Percentiles rank a stretch among this genome's conserved stretches.
phyloP scores from a whole-genome alignment of 805 yeast genomes.

The Yamadazyma takamatsuzukensis region DNA sequence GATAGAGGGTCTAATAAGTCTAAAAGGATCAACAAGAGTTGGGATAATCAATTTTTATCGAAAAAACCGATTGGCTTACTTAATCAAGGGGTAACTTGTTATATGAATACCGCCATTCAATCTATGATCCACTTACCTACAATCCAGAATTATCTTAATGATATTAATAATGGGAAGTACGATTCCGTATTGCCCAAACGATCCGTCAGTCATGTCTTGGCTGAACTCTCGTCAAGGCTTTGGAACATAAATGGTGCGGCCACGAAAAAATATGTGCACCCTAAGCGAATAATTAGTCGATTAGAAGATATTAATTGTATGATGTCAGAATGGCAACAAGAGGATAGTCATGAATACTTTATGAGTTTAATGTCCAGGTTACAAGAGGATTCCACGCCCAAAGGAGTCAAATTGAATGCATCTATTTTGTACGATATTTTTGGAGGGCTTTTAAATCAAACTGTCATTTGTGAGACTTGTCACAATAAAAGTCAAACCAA shows the following conservation, averaged over 20 bases:
- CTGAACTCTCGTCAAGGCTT: slow-evolving; percentile 66
- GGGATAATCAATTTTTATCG: slow-evolving; percentile 51
- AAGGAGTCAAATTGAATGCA: slow-evolving; percentile 76
- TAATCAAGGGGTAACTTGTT: slow-evolving; percentile 94
- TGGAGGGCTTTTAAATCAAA: slow-evolving; percentile 85
- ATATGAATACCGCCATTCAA: slow-evolving; percentile 93
- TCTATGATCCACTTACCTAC: slow-evolving; percentile 90
- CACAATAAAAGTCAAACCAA: slow-evolving; percentile 79
- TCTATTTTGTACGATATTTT: slow-evolving; percentile 88
- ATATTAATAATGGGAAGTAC: slow-evolving; percentile 55
- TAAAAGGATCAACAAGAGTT: slow-evolving; percentile 61
- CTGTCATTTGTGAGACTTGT: slow-evolving; percentile 80
- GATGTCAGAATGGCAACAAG: slow-evolving; percentile 98
- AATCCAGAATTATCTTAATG: slow-evolving; percentile 73
- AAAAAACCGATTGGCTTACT: slow-evolving; percentile 71
- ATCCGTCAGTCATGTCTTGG: slow-evolving; percentile 64
- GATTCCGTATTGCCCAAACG: slow-evolving; percentile 42
- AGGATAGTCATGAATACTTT: slow-evolving; percentile 95
- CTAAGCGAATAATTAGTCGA: slow-evolving; percentile 65
- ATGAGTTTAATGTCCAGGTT: slow-evolving; percentile 85
- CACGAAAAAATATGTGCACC: slow-evolving; percentile 56
- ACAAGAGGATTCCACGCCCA: slow-evolving; percentile 91
- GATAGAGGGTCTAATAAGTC: slow-evolving; percentile 67
- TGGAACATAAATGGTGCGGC: slow-evolving; percentile 51
- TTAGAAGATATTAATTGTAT: slow-evolving; percentile 85